A percentile compares a stretch with the other conserved stretches of the same genome.
phyloP scores from a whole-genome alignment of 2,329 filamentous ascomycete species.

The Penicillium sp. region DNA sequence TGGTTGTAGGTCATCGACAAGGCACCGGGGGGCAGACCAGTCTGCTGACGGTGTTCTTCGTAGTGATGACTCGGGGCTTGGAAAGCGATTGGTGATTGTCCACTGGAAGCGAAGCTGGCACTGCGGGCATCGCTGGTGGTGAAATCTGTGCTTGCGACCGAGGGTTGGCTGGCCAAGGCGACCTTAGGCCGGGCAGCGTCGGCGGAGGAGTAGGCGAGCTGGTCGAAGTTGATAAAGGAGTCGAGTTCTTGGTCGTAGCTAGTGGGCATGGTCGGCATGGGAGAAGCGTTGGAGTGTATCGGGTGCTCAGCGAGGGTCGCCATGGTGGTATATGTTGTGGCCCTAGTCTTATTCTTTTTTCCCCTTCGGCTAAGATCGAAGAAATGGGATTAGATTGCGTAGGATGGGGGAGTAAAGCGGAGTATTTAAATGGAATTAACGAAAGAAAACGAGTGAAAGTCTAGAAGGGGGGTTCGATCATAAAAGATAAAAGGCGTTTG shows the following conservation, averaged over 20 bases:
- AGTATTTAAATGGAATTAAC: conserved; percentile 5
- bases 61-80: conserved; percentile 91
- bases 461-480: conserved; percentile 12
- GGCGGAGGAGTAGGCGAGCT: conserved; percentile 42
- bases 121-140: conserved; percentile 31
- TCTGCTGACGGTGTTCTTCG: conserved; percentile 92
- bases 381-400: background rate
- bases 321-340: conserved; percentile 24
- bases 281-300: conserved; percentile 29
- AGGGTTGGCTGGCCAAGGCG: conserved; percentile 37
- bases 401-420: background rate
- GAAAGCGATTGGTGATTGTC: conserved; percentile 58
- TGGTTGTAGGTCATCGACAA: conserved; percentile 76
- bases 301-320: conserved; percentile 39
- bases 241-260: conserved; percentile 48
- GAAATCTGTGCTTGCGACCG: conserved; percentile 38
- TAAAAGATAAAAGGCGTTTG: conserved; percentile 4
- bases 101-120: conserved; percentile 36
- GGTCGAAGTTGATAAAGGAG: conserved; percentile 49
- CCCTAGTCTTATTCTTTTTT: background rate
- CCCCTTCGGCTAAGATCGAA: background rate
- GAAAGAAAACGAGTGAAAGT: conserved; percentile 10
- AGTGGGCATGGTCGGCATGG: conserved; percentile 32
- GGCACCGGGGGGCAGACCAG: conserved; percentile 83
- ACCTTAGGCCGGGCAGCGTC: conserved; percentile 38